A percentile compares a stretch with the other conserved stretches of the same genome.
phyloP scores from a whole-genome alignment of 257 asterid species.

The Scutellaria barbata region DNA sequence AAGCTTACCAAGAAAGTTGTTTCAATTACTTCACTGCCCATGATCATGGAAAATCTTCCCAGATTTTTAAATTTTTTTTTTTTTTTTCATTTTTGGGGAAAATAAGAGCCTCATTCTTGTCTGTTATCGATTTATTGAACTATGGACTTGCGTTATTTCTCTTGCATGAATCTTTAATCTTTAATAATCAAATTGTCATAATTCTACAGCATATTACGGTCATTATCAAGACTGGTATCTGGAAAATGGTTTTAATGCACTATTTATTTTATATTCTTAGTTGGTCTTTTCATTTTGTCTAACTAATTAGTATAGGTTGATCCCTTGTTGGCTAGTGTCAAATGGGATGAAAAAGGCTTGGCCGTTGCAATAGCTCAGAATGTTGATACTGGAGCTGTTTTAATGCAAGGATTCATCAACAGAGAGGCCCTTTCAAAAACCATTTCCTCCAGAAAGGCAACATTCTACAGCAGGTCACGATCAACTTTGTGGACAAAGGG shows the following conservation, averaged over 20 bases:
- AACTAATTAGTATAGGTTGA: constrained; percentile 61
- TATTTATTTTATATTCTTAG: not conserved
- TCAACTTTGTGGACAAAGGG: constrained; percentile 92
- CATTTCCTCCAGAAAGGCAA: constrained; percentile 76
- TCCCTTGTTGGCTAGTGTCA: constrained; percentile 74
- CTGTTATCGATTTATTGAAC: not conserved
- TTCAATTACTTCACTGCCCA: not conserved
- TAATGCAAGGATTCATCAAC: constrained; percentile 92
- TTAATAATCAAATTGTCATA: not conserved
- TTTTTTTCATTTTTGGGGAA: too few relatives aligned
- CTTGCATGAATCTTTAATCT: not conserved
- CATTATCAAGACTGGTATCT: not conserved
- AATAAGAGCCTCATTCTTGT: not conserved
- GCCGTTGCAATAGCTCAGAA: constrained; percentile 96
- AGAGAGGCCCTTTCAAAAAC: constrained; percentile 73
- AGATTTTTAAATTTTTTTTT: not conserved
- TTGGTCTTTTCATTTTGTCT: constrained; percentile 31
- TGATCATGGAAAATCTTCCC: not conserved
- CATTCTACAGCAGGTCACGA: constrained; percentile 87
- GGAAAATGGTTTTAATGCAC: not conserved
- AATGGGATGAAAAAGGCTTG: constrained; percentile 95
- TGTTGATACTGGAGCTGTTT: constrained; percentile 82
- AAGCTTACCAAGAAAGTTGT: not conserved
- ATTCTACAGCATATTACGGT: not conserved
- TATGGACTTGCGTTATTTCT: not conserved